phyloP scores from a whole-genome alignment of 306 rosid genomes.

The Pueraria montana region DNA sequence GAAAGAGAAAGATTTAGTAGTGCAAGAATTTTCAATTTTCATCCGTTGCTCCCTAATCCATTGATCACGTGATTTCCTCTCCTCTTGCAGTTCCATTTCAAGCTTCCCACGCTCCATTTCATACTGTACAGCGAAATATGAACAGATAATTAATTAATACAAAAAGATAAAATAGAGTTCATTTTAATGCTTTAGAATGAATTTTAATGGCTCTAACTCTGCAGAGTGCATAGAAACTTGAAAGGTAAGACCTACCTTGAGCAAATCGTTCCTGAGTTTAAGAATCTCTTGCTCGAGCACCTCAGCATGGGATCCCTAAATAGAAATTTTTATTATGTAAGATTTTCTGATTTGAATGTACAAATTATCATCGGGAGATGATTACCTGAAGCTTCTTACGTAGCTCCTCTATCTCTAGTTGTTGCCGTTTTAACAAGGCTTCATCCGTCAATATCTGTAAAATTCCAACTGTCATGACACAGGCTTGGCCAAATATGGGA shows the following conservation, averaged over 20 bases:
- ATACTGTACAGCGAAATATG: conserved; percentile 65
- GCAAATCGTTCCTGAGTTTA: conserved; percentile 90
- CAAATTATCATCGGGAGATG: conserved; percentile 33
- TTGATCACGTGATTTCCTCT: conserved; percentile 77
- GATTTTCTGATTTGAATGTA: conserved; percentile 18
- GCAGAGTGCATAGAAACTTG: conserved; percentile 27
- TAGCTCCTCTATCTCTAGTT: conserved; percentile 91
- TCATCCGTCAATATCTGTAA: conserved; percentile 90
- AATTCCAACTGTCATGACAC: conserved; percentile 34
- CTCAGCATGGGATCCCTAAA: conserved; percentile 93
- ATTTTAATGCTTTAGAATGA: conserved; percentile 32
- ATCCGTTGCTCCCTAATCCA: conserved; percentile 71
- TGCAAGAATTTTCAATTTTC: conserved; percentile 69
- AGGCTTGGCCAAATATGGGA: conserved; percentile 5
- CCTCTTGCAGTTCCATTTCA: conserved; percentile 84
- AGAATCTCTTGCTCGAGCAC: conserved; percentile 92
- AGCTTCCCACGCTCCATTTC: conserved; percentile 93
- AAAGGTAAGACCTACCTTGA: conserved; percentile 65
- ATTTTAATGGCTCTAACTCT: conserved; percentile 13
- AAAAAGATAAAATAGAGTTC: not conserved
- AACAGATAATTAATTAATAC: conserved; percentile 37
- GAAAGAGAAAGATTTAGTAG: conserved; percentile 59
- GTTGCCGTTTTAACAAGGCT: conserved; percentile 93
- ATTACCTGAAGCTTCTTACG: conserved; percentile 88
- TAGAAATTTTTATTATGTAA: conserved; percentile 35